Percentiles rank a stretch among this genome's conserved stretches.
Evolutionary conservation across 495 filamentous ascomycete species (phyloP).

Genomic region (Poronia punctata): DNA sequence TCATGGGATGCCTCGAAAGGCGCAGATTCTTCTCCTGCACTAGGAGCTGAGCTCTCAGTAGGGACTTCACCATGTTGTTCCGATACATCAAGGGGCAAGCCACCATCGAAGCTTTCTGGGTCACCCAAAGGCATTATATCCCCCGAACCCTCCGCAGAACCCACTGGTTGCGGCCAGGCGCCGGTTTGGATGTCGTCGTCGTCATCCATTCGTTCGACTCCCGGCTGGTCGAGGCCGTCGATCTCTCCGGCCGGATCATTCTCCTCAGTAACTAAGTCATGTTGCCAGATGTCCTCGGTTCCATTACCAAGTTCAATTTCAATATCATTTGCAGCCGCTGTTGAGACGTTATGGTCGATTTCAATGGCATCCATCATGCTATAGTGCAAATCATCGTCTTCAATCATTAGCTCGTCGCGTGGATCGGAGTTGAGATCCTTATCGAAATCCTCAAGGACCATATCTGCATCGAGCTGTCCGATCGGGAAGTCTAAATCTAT

Average conservation of each 20-base stretch:
- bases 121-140: no score
- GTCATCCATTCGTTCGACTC: conserved; percentile 12
- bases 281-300: conserved; percentile 18
- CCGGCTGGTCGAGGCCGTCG: conserved; percentile 14
- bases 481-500: conserved; percentile 66
- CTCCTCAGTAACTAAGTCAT: conserved; percentile 13
- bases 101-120: no score
- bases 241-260: conserved; percentile 26
- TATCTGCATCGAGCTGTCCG: conserved; percentile 54
- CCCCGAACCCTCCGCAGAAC: no score
- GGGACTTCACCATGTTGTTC: background rate
- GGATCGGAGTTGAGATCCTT: conserved; percentile 21
- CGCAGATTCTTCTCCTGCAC: background rate
- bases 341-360: conserved; percentile 22
- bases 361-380: conserved; percentile 35
- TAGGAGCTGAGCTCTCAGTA: background rate
- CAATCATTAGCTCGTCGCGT: conserved; percentile 43
- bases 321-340: conserved; percentile 18
- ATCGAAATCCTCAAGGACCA: conserved; percentile 48
- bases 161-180: no score
- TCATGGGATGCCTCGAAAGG: background rate
- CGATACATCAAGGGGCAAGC: background rate
- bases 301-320: conserved; percentile 22
- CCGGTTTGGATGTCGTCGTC: no score
- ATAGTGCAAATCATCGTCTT: conserved; percentile 33